Percentiles rank a stretch among this genome's conserved stretches.
These are phyloP conservation scores for Priceomyces medius DNA, from an alignment of 805 yeast genomes.

Conservation along the genomic window DNA sequence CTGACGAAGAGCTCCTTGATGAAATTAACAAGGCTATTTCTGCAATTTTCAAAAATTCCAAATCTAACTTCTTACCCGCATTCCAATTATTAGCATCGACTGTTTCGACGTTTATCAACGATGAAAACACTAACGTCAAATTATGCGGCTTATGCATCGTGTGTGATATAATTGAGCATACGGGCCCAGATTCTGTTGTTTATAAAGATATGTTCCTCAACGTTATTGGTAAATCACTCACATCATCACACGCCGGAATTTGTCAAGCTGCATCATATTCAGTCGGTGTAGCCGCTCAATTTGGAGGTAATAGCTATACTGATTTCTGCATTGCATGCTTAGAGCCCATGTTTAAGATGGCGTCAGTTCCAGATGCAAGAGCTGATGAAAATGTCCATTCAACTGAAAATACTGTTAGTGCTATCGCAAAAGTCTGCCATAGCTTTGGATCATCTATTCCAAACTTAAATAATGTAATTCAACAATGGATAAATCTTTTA, in stretches of 20 bases:
- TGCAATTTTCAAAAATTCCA: constrained; percentile 63
- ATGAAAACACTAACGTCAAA: constrained; percentile 65
- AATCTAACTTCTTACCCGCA: constrained; percentile 57
- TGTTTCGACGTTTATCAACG: constrained; percentile 58
- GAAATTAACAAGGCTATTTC: constrained; percentile 78
- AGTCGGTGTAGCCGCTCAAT: constrained; percentile 83
- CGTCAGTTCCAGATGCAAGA: constrained; percentile 75
- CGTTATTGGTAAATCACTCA: constrained; percentile 64
- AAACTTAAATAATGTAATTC: constrained; percentile 59
- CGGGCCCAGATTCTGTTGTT: constrained; percentile 65
- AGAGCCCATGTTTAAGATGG: constrained; percentile 70
- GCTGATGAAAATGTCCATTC: constrained; percentile 83
- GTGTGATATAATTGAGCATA: constrained; percentile 76
- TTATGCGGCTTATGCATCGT: constrained; percentile 78
- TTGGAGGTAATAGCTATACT: constrained; percentile 62
- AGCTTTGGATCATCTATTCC: constrained; percentile 59
- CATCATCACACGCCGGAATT: constrained; percentile 64
- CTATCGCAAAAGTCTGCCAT: constrained; percentile 82
- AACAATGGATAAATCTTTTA: constrained; percentile 76
- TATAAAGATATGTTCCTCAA: constrained; percentile 65
- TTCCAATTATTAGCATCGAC: constrained; percentile 67
- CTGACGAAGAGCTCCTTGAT: constrained; percentile 87
- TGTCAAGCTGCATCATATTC: constrained; percentile 87
- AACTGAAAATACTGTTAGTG: constrained; percentile 79
- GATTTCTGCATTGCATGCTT: constrained; percentile 68